Evolutionary conservation across 2,329 filamentous ascomycete genomes (phyloP).

Genomic region (Triangularia setosa): DNA sequence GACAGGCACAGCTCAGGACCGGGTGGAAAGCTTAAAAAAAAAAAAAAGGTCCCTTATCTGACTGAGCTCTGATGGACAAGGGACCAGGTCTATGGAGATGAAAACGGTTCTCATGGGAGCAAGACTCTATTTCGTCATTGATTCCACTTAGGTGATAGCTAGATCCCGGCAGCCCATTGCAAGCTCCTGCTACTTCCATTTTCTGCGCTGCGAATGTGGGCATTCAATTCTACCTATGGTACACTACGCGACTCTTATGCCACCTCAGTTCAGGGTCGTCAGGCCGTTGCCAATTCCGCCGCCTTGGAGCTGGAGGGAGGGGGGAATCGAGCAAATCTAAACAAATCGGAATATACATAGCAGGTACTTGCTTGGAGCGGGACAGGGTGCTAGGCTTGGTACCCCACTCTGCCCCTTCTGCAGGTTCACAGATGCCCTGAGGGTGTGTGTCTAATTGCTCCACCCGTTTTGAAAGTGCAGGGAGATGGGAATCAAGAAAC

Average conservation of each 20-base stretch:
- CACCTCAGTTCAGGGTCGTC: not conserved
- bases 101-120: not conserved
- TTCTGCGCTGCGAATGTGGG: not conserved
- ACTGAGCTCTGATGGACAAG: not conserved
- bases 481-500: not conserved
- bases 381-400: too few relatives aligned
- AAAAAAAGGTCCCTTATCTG: not conserved
- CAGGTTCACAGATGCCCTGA: not conserved
- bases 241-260: not conserved
- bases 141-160: not conserved
- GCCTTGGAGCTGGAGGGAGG: not conserved
- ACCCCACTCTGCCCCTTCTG: not conserved
- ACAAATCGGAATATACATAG: not conserved
- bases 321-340: not conserved
- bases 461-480: not conserved
- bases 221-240: too few relatives aligned
- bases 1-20: not conserved
- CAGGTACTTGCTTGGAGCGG: too few relatives aligned
- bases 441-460: not conserved
- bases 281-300: not conserved
- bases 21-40: too few relatives aligned
- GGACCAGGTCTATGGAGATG: not conserved
- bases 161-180: not conserved
- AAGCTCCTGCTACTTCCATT: not conserved
- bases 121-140: conserved; percentile 16